Evolutionary conservation across 306 rosid species (phyloP).

Genomic region (Corylus heterophylla): DNA sequence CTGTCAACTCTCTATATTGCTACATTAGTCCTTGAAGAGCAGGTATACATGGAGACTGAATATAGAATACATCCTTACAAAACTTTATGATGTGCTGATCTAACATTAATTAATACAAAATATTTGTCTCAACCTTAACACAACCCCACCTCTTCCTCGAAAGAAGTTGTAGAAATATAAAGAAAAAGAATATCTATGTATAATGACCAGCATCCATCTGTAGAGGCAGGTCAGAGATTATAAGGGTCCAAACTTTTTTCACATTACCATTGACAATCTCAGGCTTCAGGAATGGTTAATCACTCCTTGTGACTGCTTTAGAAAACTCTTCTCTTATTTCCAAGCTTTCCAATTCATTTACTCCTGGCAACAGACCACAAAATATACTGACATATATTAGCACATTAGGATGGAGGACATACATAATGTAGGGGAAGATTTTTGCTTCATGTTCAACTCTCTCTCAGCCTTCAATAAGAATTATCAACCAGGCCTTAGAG

Average conservation of each 20-base stretch:
- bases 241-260: not conserved
- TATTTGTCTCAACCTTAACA: not conserved
- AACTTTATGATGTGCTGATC: not conserved
- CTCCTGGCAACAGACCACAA: conserved; percentile 18
- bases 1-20: not conserved
- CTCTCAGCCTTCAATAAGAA: not conserved
- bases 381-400: not conserved
- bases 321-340: not conserved
- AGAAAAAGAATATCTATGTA: not conserved
- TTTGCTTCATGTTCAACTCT: not conserved
- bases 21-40: not conserved
- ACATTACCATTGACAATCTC: not conserved
- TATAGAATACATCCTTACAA: not conserved
- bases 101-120: not conserved
- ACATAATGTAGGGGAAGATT: not conserved
- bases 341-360: conserved; percentile 10
- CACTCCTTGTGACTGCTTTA: not conserved
- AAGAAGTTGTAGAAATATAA: not conserved
- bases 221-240: not conserved
- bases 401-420: not conserved
- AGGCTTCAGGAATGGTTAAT: not conserved
- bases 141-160: not conserved
- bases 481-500: not conserved
- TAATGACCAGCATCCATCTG: not conserved
- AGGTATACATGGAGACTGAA: not conserved